A percentile compares a stretch with the other conserved stretches of the same genome.
phyloP scores from a whole-genome alignment of 202 grass and related monocot species.

The Carex sylvatica region DNA sequence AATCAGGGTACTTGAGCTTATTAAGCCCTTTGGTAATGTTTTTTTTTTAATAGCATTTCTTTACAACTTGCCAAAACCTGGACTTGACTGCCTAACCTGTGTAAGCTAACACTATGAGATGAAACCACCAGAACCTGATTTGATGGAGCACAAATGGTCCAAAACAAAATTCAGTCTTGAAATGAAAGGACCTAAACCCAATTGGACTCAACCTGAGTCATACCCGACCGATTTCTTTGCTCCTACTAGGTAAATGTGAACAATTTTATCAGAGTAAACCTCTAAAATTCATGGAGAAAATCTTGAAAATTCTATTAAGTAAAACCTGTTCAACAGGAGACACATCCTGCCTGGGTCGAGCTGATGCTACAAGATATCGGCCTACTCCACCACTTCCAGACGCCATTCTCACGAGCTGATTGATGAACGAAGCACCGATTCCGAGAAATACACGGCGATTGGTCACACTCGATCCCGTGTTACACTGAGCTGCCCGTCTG shows the following conservation, averaged over 20 bases:
- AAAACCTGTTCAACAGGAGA: conserved; percentile 86
- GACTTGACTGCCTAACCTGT: background rate
- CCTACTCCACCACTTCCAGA: conserved; percentile 40
- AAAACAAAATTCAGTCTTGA: background rate
- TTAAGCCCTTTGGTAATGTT: background rate
- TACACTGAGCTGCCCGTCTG: conserved; percentile 4
- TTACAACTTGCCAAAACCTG: background rate
- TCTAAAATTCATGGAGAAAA: background rate
- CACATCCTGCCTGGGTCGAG: conserved; percentile 53
- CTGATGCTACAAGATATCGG: conserved; percentile 65
- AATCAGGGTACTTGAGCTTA: too few species aligned
- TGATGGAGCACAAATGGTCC: background rate
- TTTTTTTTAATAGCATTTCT: background rate
- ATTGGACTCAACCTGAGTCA: background rate
- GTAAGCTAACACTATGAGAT: background rate
- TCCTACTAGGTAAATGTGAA: background rate
- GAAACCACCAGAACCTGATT: background rate
- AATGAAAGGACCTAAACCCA: background rate
- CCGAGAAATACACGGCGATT: conserved; percentile 72
- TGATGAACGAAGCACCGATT: conserved; percentile 47
- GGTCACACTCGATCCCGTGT: conserved; percentile 14
- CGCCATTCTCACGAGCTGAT: conserved; percentile 55
- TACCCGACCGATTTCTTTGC: background rate
- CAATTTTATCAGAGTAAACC: background rate
- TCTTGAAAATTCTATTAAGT: background rate